Evolutionary conservation across 805 yeast genomes (phyloP).

Genomic region (Metschnikowia sp.): DNA sequence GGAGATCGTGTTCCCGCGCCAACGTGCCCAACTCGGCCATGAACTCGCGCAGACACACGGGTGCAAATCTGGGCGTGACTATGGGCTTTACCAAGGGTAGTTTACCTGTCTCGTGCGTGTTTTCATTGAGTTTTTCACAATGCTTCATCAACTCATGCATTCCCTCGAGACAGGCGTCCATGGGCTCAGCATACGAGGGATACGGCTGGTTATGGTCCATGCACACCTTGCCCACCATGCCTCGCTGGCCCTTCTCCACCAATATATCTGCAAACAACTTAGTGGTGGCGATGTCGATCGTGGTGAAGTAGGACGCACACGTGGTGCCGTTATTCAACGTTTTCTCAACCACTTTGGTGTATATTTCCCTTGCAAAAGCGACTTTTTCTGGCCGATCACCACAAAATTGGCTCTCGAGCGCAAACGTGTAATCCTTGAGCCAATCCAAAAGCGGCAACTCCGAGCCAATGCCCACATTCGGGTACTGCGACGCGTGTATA

Average conservation of each 20-base stretch:
- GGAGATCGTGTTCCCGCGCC: conserved; percentile 47
- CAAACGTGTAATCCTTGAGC: conserved; percentile 85
- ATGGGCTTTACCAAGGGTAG: conserved; percentile 62
- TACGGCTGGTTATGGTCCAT: conserved; percentile 72
- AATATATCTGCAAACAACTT: conserved; percentile 73
- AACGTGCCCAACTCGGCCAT: conserved; percentile 62
- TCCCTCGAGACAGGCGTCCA: conserved; percentile 49
- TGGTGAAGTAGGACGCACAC: conserved; percentile 86
- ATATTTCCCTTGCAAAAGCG: conserved; percentile 56
- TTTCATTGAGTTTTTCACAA: conserved; percentile 53
- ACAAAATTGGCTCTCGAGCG: conserved; percentile 68
- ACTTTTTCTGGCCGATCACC: conserved; percentile 32
- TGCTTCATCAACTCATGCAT: conserved; percentile 56
- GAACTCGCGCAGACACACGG: conserved; percentile 68
- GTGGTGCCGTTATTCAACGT: conserved; percentile 85
- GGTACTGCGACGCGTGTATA: conserved; percentile 45
- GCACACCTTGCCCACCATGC: conserved; percentile 88
- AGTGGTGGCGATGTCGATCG: conserved; percentile 72
- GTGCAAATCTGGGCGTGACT: conserved; percentile 92
- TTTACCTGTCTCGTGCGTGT: conserved; percentile 11
- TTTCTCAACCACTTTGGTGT: conserved; percentile 60
- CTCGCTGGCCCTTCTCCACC: conserved; percentile 71
- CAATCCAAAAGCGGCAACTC: conserved; percentile 83
- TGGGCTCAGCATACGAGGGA: conserved; percentile 68
- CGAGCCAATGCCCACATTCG: conserved; percentile 63